Base-by-base conservation (phyloP, 2,329 filamentous ascomycete genomes). In the Nakataea oryzae region DNA sequence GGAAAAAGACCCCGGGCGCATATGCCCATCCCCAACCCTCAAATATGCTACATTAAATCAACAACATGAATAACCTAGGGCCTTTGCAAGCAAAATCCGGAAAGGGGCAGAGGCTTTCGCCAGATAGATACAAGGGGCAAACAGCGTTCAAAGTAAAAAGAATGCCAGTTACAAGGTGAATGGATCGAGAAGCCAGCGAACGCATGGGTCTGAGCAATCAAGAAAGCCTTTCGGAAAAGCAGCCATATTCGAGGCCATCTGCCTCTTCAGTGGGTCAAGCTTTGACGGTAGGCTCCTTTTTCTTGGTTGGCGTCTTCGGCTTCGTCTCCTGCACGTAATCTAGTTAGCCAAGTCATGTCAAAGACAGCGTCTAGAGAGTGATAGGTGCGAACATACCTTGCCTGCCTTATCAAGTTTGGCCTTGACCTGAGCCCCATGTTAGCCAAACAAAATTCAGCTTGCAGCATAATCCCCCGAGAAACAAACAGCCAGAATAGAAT, bases 381-480 rank as follows among this genome's bases (percentile, higher is more conserved):
- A 50, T 17, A n/a, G 21, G 41, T 50, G 41, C n/a, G 17, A n/a
- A 60, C 11, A 60, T 30, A 60, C 47, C 34, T 62, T 54, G n/a
- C 7, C 29, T 5, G 21, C 61, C 61, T 59, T 59, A 11, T 55
- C 56, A 27, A 62, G 5, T 57, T 62, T 59, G n/a, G 69, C 67
- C 69, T 72, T 72, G 66, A 67, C 71, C 70, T 73, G 47, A 50
- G 24, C 55, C 3, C 17, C 62, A 27, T 50, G 17, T 17, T 21
- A 55, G 24, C 5, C 21, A 56, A 30, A 55, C 4, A 50, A 47
- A 58, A 55, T 27, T 17, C 13, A 32, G 21, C 28, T 17, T 9
- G 13, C 5, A 2, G n/a, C 27, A 55, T 9, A 13, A 55, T 8
- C 54, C 12, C 54, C 54, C 8, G 12, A 8, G 13, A 55, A 26